Conservation (phyloP, 2,329 filamentous ascomycete genomes). For the Clonostachys chloroleuca region DNA sequence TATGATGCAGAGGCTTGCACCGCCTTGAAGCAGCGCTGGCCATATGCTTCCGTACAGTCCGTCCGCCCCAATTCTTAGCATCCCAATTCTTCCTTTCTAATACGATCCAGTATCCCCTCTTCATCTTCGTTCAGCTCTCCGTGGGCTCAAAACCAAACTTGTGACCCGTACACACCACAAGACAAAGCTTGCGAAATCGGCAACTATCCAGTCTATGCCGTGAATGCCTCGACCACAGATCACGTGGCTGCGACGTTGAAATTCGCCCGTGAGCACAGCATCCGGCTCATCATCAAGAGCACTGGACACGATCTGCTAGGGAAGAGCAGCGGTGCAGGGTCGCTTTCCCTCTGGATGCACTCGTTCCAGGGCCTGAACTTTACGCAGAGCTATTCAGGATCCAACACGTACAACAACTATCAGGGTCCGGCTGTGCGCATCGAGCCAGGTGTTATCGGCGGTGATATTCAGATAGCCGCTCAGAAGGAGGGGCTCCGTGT, state of each 20-base stretch:
- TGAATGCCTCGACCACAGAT: constrained; percentile 19
- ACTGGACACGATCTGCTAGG: constrained; percentile 52
- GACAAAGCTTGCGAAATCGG: constrained; percentile 33
- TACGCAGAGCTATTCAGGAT: constrained; percentile 16
- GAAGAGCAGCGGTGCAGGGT: constrained; percentile 57
- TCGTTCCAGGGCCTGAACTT: constrained; percentile 37
- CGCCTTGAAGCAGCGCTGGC: constrained; percentile 35
- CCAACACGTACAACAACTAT: constrained; percentile 15
- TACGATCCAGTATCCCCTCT: constrained; percentile 8
- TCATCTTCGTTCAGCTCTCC: constrained; percentile 34
- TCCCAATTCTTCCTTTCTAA: too few relatives aligned
- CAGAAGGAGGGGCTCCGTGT: constrained; percentile 39
- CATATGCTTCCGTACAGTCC: not conserved
- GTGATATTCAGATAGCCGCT: constrained; percentile 25
- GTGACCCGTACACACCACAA: constrained; percentile 30
- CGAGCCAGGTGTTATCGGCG: constrained; percentile 46
- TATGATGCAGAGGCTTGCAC: constrained; percentile 41
- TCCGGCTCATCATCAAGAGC: constrained; percentile 31
- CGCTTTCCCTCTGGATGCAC: constrained; percentile 53
- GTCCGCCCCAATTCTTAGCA: too few relatives aligned
- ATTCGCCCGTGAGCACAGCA: constrained; percentile 28
- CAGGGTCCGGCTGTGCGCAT: constrained; percentile 46
- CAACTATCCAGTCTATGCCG: constrained; percentile 32
- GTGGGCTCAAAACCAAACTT: constrained; percentile 28
- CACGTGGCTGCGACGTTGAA: constrained; percentile 24